These are phyloP conservation scores for Lachancea cidri DNA, from an alignment of 805 yeast genomes.

Conservation along the genomic window DNA sequence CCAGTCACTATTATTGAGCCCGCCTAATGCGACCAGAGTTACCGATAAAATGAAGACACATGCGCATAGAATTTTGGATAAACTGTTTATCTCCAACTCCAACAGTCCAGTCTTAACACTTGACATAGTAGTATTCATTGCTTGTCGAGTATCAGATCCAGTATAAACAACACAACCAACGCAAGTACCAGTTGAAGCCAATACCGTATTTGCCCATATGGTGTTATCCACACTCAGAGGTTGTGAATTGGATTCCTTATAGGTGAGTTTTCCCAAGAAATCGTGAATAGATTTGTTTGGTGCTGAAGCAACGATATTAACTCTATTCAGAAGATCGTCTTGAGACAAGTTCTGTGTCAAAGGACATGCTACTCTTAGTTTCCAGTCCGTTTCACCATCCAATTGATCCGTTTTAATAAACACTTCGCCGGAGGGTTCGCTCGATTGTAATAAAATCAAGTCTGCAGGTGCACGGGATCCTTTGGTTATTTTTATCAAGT, in stretches of 20 bases:
- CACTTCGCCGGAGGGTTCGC: slow-evolving; percentile 78
- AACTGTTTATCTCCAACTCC: slow-evolving; percentile 82
- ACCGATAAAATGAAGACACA: slow-evolving; percentile 78
- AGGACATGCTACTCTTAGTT: slow-evolving; percentile 71
- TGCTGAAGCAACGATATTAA: slow-evolving; percentile 61
- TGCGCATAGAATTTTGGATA: slow-evolving; percentile 83
- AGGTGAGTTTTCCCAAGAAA: slow-evolving; percentile 69
- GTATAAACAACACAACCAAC: slow-evolving; percentile 86
- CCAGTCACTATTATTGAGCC: slow-evolving; percentile 68
- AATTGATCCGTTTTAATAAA: slow-evolving; percentile 95
- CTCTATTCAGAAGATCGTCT: slow-evolving; percentile 44
- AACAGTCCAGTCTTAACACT: slow-evolving; percentile 86
- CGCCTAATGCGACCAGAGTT: slow-evolving; percentile 73
- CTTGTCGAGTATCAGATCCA: slow-evolving; percentile 90
- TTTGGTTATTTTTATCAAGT: slow-evolving; percentile 70
- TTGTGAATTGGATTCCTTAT: slow-evolving; percentile 47
- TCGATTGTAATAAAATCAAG: slow-evolving; percentile 74
- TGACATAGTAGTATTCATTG: slow-evolving; percentile 83
- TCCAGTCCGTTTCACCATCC: slow-evolving; percentile 99
- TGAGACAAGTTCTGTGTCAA: slow-evolving; percentile 59
- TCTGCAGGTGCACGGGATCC: slow-evolving; percentile 93
- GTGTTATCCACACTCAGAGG: slow-evolving; percentile 86
- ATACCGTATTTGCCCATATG: slow-evolving; percentile 95
- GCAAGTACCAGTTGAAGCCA: slow-evolving; percentile 84
- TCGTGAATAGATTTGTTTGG: slow-evolving; percentile 82